Conservation (phyloP, 768 basidiomycete genomes). For the Galerina sulciceps region DNA sequence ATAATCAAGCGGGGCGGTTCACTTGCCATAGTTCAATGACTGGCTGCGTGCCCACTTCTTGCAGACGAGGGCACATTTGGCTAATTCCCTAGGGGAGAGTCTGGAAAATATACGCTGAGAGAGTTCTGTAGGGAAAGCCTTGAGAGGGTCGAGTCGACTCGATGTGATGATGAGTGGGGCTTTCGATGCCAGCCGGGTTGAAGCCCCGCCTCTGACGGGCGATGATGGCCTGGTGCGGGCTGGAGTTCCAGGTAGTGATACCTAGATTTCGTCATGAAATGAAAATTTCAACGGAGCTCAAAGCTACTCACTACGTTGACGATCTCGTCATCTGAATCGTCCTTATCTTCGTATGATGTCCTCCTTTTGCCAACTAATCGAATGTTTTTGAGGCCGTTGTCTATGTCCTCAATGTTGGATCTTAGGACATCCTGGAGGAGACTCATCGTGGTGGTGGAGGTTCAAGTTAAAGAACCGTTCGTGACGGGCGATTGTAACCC, state of each 20-base stretch:
- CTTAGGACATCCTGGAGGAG: conserved; percentile 73
- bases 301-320: conserved; percentile 66
- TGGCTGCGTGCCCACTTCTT: conserved; percentile 90
- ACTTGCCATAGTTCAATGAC: conserved; percentile 86
- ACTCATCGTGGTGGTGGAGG: conserved; percentile 47
- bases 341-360: conserved; percentile 37
- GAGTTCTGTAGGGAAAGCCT: conserved; percentile 77
- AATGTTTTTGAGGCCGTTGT: conserved; percentile 36
- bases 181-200: conserved; percentile 51
- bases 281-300: conserved; percentile 1
- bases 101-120: conserved; percentile 76
- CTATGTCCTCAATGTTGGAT: conserved; percentile 49
- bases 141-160: conserved; percentile 61
- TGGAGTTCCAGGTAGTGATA: conserved; percentile 72
- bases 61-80: conserved; percentile 78
- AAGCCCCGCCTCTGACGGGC: conserved; percentile 44
- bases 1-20: not conserved
- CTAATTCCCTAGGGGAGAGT: conserved; percentile 68
- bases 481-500: too few relatives aligned
- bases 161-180: conserved; percentile 50
- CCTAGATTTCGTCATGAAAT: conserved; percentile 38
- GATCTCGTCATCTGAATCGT: conserved; percentile 71
- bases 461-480: conserved; percentile 2
- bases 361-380: conserved; percentile 24
- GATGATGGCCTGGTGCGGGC: conserved; percentile 66